Conservation (phyloP, 2,329 filamentous ascomycete genomes). For the Dactylellina drechsleri region DNA sequence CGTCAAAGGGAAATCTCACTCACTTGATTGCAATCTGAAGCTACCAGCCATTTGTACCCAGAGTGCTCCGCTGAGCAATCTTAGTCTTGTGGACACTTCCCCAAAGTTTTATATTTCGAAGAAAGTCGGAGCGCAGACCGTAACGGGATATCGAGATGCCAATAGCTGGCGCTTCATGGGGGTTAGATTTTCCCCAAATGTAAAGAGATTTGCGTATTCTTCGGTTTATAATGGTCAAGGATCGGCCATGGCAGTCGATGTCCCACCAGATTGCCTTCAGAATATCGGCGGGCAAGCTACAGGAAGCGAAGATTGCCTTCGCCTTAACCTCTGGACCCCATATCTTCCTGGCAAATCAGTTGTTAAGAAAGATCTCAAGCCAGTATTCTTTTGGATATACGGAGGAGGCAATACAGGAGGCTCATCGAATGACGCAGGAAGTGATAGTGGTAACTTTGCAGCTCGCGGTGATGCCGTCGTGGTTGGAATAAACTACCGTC, state of each 20-base stretch:
- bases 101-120: conserved; percentile 62
- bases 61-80: conserved; percentile 63
- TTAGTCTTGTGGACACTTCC: conserved; percentile 60
- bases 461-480: conserved; percentile 65
- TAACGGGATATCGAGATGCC: conserved; percentile 63
- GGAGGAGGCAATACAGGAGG: conserved; percentile 64
- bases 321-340: conserved; percentile 63
- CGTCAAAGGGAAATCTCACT: conserved; percentile 57
- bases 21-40: conserved; percentile 38
- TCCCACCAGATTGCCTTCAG: conserved; percentile 63
- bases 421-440: conserved; percentile 61
- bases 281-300: conserved; percentile 59
- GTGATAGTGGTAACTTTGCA: conserved; percentile 64
- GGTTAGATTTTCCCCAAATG: conserved; percentile 64
- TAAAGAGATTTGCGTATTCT: conserved; percentile 65
- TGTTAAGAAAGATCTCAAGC: conserved; percentile 61
- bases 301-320: conserved; percentile 65
- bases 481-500: conserved; percentile 63
- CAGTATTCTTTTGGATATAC: conserved; percentile 66
- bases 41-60: conserved; percentile 64
- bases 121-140: conserved; percentile 62
- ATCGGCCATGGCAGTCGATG: conserved; percentile 60
- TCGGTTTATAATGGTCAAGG: conserved; percentile 61
- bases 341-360: conserved; percentile 24
- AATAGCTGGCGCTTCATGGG: conserved; percentile 67